Conservation (phyloP, 1,139 yeast genomes). For the Debaryomyces subglobosus region DNA sequence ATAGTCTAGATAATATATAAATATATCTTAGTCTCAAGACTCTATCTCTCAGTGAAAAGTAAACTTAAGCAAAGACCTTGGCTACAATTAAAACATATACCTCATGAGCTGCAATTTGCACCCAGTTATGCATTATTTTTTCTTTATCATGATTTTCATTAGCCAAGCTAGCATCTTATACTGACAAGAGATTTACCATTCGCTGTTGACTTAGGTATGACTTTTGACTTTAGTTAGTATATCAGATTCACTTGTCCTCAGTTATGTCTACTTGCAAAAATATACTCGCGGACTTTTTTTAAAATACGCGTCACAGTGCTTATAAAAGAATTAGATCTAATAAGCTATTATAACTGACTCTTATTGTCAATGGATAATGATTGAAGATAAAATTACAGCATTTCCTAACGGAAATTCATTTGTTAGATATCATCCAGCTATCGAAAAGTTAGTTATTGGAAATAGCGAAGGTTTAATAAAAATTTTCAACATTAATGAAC, state of each 20-base stretch:
- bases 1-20: too few relatives aligned
- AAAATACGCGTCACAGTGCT: slow-evolving; percentile 3
- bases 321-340: neutral
- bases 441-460: slow-evolving; percentile 48
- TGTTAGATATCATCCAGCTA: slow-evolving; percentile 36
- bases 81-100: neutral
- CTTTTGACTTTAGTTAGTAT: neutral
- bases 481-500: slow-evolving; percentile 46
- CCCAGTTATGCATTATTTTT: neutral
- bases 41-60: too few relatives aligned
- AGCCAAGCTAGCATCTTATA: neutral
- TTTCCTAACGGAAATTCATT: slow-evolving; percentile 52
- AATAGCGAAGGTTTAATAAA: slow-evolving; percentile 56
- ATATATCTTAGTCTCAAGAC: too few relatives aligned
- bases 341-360: neutral
- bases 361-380: slow-evolving; percentile 4
- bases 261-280: neutral
- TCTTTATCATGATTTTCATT: neutral
- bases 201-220: neutral
- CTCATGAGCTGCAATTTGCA: neutral
- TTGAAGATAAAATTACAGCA: slow-evolving; percentile 33
- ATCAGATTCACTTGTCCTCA: neutral
- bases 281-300: neutral
- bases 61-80: neutral
- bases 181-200: neutral